Evolutionary conservation across 2,329 filamentous ascomycete species (phyloP).

Genomic region (Davidsoniella neocaledoniae): DNA sequence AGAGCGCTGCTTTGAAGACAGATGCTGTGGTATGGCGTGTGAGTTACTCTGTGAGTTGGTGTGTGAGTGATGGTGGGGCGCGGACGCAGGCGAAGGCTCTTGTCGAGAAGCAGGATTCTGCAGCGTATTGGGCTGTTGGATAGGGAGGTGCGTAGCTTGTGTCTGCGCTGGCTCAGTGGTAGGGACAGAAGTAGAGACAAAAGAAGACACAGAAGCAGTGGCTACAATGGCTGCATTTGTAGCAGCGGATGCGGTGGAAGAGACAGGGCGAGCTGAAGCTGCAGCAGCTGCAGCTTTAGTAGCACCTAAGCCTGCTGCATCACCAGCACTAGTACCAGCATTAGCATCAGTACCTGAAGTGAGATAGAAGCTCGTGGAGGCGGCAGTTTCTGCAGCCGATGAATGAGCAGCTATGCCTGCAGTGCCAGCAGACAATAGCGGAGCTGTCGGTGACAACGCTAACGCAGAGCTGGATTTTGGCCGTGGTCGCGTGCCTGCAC

Average conservation of each 20-base stretch:
- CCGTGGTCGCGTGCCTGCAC: neutral
- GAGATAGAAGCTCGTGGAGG: too few species aligned
- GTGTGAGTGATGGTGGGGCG: constrained; percentile 1
- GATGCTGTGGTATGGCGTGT: neutral
- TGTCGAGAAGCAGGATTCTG: constrained; percentile 6
- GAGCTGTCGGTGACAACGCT: neutral
- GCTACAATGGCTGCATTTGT: neutral
- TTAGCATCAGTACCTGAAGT: too few species aligned
- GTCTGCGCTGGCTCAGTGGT: neutral
- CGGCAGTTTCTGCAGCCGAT: too few species aligned
- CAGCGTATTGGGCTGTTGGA: constrained; percentile 5
- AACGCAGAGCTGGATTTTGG: constrained; percentile 6
- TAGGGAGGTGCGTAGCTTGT: neutral
- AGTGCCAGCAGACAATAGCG: neutral
- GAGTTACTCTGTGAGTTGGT: neutral
- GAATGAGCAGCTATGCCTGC: neutral
- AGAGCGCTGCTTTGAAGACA: neutral
- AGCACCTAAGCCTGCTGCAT: too few species aligned
- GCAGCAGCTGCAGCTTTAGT: neutral
- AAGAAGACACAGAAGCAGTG: neutral
- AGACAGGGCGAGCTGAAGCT: neutral
- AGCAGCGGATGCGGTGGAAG: neutral
- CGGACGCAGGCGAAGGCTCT: neutral
- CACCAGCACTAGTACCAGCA: too few species aligned
- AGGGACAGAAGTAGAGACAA: neutral